Evolutionary conservation across 805 yeast species (phyloP).

Genomic region (Myxozyma neotropica): DNA sequence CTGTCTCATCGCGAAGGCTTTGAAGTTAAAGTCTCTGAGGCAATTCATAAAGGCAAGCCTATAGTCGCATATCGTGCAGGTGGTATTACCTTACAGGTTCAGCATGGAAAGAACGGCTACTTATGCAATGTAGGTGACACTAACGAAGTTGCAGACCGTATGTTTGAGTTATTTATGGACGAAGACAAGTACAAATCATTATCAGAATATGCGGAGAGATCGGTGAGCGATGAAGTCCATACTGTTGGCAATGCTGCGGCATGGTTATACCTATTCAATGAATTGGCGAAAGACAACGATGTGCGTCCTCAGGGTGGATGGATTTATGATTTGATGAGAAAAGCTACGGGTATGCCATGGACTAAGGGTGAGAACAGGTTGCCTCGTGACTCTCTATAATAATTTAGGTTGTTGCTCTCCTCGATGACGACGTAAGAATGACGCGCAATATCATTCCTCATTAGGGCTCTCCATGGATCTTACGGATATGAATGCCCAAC

Average conservation of each 20-base stretch:
- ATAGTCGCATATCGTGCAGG: slow-evolving; percentile 30
- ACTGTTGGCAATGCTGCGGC: slow-evolving; percentile 31
- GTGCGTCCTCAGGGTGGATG: slow-evolving; percentile 26
- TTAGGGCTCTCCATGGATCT: too few relatives aligned
- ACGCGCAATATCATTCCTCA: too few relatives aligned
- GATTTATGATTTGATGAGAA: slow-evolving; percentile 33
- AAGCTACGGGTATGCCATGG: slow-evolving; percentile 23
- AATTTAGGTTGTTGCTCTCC: not conserved
- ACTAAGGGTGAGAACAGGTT: slow-evolving; percentile 21
- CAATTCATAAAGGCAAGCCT: slow-evolving; percentile 33
- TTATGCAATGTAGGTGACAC: slow-evolving; percentile 29
- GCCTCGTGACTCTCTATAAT: slow-evolving; percentile 16
- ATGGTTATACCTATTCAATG: slow-evolving; percentile 30
- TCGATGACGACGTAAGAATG: too few relatives aligned
- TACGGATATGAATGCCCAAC: too few relatives aligned
- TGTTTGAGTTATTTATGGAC: slow-evolving; percentile 24
- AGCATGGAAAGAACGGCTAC: slow-evolving; percentile 23
- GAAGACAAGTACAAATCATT: slow-evolving; percentile 7
- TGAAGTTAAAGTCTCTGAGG: slow-evolving; percentile 34
- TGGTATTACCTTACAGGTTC: slow-evolving; percentile 30
- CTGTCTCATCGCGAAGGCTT: slow-evolving; percentile 34
- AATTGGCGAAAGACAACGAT: slow-evolving; percentile 22
- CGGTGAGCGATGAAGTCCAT: slow-evolving; percentile 31
- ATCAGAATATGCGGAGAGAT: slow-evolving; percentile 9
- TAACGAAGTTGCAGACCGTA: slow-evolving; percentile 19